These are phyloP conservation scores for Didymella arachidicola DNA, from an alignment of 2,329 filamentous ascomycete genomes.

Conservation along the genomic window DNA sequence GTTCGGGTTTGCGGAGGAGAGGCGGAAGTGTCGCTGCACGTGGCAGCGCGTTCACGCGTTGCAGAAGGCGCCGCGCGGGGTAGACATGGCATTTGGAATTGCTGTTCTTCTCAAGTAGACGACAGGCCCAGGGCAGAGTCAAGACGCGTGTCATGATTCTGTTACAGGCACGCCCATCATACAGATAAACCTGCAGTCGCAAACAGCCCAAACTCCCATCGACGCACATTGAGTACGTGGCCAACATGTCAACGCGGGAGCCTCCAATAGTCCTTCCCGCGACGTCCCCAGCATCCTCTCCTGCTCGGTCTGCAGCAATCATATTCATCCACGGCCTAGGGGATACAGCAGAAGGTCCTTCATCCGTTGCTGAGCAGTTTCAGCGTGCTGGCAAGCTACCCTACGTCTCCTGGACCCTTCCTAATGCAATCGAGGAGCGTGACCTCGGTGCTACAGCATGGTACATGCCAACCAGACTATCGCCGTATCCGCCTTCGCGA, in stretches of 20 bases:
- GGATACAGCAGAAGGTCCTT: conserved; percentile 55
- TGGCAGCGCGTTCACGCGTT: conserved; percentile 14
- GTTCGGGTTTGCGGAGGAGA: conserved; percentile 14
- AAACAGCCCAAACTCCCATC: not conserved
- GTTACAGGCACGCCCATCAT: not conserved
- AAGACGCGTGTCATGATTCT: not conserved
- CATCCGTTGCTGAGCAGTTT: conserved; percentile 57
- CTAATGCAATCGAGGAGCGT: conserved; percentile 58
- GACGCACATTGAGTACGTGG: not conserved
- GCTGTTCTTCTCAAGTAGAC: not conserved
- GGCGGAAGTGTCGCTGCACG: conserved; percentile 16
- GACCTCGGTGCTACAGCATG: conserved; percentile 58
- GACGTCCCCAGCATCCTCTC: conserved; percentile 42
- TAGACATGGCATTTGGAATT: conserved; percentile 18
- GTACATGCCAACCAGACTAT: conserved; percentile 55
- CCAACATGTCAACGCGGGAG: conserved; percentile 19
- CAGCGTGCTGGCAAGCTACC: conserved; percentile 58
- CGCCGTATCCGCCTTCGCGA: conserved; percentile 51
- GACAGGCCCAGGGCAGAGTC: conserved; percentile 8
- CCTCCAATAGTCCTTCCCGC: conserved; percentile 52
- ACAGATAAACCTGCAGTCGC: not conserved
- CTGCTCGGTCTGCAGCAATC: conserved; percentile 53
- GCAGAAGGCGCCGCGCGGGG: conserved; percentile 6
- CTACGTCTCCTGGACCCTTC: conserved; percentile 60
- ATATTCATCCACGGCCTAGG: conserved; percentile 59